phyloP scores from a whole-genome alignment of 176 grass and related monocot genomes.

The Aegilops bicornis region DNA sequence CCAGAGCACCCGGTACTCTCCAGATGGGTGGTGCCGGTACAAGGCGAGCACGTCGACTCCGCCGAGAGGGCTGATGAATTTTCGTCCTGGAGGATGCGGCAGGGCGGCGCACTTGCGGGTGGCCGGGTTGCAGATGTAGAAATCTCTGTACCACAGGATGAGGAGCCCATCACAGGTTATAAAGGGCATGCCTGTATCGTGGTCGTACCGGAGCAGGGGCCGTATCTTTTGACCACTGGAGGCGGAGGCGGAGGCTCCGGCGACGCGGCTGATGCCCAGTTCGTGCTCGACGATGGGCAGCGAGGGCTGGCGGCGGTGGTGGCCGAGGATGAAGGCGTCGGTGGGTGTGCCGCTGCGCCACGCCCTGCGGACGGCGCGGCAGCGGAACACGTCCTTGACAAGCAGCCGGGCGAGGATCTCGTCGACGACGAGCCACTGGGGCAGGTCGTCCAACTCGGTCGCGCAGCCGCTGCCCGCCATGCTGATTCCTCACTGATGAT shows the following conservation, averaged over 20 bases:
- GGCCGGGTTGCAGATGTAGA: too few relatives aligned
- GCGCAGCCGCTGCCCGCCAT: not conserved
- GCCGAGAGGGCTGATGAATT: not conserved
- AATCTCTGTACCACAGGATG: too few relatives aligned
- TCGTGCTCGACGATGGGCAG: not conserved
- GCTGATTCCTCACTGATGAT: not conserved
- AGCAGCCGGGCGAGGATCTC: not conserved
- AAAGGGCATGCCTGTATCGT: too few relatives aligned
- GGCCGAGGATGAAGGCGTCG: not conserved
- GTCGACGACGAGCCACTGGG: not conserved
- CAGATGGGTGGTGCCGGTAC: not conserved
- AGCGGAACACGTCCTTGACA: not conserved
- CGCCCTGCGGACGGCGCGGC: not conserved
- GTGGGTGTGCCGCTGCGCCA: not conserved
- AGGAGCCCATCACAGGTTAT: too few relatives aligned
- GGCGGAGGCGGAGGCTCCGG: too few relatives aligned
- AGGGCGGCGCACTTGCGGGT: too few relatives aligned
- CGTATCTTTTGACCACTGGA: not conserved
- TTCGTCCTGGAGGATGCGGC: too few relatives aligned
- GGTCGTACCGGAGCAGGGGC: not conserved
- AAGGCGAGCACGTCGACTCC: not conserved
- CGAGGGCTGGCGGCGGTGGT: not conserved
- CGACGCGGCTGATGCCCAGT: not conserved
- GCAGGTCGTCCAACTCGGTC: not conserved
- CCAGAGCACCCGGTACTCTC: not conserved